Evolutionary conservation across 2,329 filamentous ascomycete genomes (phyloP).

Genomic region (Cytospora mali): DNA sequence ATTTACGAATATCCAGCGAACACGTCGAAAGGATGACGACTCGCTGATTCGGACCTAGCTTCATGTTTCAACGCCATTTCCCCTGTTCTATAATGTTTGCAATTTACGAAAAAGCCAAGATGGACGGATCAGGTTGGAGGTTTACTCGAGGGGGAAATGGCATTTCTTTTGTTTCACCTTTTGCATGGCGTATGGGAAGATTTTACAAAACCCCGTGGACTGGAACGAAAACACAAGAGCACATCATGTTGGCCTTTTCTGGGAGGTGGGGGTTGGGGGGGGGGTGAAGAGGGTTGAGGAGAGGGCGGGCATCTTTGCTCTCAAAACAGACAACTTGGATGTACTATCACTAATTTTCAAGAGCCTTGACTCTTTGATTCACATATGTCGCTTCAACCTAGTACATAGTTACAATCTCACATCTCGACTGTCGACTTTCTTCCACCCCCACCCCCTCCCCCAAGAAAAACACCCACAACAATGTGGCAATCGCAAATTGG

Average conservation of each 20-base stretch:
- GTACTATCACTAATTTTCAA: slow-evolving; percentile 11
- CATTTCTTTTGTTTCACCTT: slow-evolving; percentile 11
- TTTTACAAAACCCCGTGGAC: slow-evolving; percentile 15
- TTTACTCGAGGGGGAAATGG: not conserved
- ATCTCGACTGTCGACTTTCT: not conserved
- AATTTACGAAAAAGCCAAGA: slow-evolving; percentile 7
- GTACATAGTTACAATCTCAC: slow-evolving; percentile 6
- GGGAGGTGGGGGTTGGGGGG: too few relatives aligned
- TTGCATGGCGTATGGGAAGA: slow-evolving; percentile 14
- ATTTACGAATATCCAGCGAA: slow-evolving; percentile 10
- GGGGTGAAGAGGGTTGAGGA: too few relatives aligned
- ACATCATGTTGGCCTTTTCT: slow-evolving; percentile 9
- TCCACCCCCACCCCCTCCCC: too few relatives aligned
- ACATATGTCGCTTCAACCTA: slow-evolving; percentile 7
- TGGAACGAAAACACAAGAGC: slow-evolving; percentile 7
- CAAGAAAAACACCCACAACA: too few relatives aligned
- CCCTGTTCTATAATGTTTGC: slow-evolving; percentile 23
- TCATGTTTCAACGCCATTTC: slow-evolving; percentile 8
- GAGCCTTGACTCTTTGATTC: slow-evolving; percentile 2
- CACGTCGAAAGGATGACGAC: slow-evolving; percentile 6
- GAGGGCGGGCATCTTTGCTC: slow-evolving; percentile 6
- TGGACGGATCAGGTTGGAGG: slow-evolving; percentile 9
- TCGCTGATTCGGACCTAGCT: slow-evolving; percentile 17
- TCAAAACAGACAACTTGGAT: slow-evolving; percentile 13
- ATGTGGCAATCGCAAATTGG: not conserved